A percentile compares a stretch with the other conserved stretches of the same genome.
Conservation (phyloP, 2,329 filamentous ascomycete species). For the Cryphonectria japonica region DNA sequence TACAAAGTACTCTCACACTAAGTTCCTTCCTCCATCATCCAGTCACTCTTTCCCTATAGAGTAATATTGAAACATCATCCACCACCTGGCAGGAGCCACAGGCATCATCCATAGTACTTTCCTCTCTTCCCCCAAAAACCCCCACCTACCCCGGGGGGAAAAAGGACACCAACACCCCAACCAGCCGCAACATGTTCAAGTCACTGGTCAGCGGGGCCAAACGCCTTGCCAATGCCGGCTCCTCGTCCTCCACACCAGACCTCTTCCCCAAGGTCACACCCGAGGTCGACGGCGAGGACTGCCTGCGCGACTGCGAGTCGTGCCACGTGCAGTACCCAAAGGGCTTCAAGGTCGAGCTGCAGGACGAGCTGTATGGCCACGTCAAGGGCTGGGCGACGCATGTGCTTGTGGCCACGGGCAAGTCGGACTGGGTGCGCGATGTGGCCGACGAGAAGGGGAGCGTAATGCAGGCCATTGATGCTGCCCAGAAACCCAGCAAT, state of each 20-base stretch:
- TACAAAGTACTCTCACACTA: no score
- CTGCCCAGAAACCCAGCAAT: constrained; percentile 62
- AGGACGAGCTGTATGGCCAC: constrained; percentile 80
- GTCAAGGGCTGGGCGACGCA: constrained; percentile 90
- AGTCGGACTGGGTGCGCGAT: constrained; percentile 91
- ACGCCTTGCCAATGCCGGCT: constrained; percentile 38
- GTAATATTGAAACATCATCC: no score
- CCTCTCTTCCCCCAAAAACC: not conserved
- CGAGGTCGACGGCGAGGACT: constrained; percentile 84
- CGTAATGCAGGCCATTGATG: constrained; percentile 76
- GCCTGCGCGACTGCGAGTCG: constrained; percentile 80
- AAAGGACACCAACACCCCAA: not conserved
- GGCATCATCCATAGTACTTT: no score
- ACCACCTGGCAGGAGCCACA: no score
- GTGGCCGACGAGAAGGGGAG: constrained; percentile 86
- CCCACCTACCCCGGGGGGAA: not conserved
- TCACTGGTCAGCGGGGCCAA: constrained; percentile 45
- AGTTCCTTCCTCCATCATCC: no score
- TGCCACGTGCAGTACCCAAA: constrained; percentile 80
- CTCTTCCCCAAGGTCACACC: constrained; percentile 79
- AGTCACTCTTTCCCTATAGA: no score
- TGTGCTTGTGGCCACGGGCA: constrained; percentile 90
- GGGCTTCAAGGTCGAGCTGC: constrained; percentile 72
- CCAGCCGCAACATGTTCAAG: constrained; percentile 37
- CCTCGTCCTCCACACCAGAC: constrained; percentile 37